A percentile compares a stretch with the other conserved stretches of the same genome.
Evolutionary conservation across 164 flowering plant species (phyloP).

Genomic region (Sedum album): DNA sequence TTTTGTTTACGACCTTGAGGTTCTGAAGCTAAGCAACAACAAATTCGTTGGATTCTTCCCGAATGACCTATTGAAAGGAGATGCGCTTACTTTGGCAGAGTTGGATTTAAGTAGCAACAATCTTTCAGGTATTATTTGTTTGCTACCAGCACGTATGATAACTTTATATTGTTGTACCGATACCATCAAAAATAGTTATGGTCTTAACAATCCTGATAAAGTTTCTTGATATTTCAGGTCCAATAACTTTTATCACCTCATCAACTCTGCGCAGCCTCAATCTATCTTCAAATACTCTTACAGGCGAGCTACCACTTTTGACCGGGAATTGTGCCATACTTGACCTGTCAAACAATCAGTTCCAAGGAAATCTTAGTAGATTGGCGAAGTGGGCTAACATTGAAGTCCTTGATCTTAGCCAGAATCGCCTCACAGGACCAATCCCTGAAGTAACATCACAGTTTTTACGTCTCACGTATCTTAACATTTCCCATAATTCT

Average conservation of each 20-base stretch:
- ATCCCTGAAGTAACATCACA: conserved; percentile 66
- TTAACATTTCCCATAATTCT: conserved; percentile 71
- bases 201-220: neutral
- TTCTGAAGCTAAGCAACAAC: conserved; percentile 73
- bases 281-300: conserved; percentile 72
- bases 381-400: conserved; percentile 73
- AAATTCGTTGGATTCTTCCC: conserved; percentile 73
- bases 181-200: neutral
- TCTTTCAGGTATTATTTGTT: conserved; percentile 62
- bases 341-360: conserved; percentile 66
- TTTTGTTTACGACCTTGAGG: conserved; percentile 75
- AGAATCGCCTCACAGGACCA: conserved; percentile 59
- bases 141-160: neutral
- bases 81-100: conserved; percentile 56
- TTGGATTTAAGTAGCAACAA: conserved; percentile 92
- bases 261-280: conserved; percentile 58
- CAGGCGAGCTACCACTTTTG: conserved; percentile 79
- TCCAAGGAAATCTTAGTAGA: conserved; percentile 66
- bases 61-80: conserved; percentile 68
- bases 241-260: conserved; percentile 60
- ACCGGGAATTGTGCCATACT: conserved; percentile 66
- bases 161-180: neutral
- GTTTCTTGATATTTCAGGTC: conserved; percentile 43
- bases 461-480: conserved; percentile 65
- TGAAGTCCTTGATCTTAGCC: conserved; percentile 85